Evolutionary conservation across 2,329 filamentous ascomycete genomes (phyloP).

Genomic region (Fusarium euwallaceae): DNA sequence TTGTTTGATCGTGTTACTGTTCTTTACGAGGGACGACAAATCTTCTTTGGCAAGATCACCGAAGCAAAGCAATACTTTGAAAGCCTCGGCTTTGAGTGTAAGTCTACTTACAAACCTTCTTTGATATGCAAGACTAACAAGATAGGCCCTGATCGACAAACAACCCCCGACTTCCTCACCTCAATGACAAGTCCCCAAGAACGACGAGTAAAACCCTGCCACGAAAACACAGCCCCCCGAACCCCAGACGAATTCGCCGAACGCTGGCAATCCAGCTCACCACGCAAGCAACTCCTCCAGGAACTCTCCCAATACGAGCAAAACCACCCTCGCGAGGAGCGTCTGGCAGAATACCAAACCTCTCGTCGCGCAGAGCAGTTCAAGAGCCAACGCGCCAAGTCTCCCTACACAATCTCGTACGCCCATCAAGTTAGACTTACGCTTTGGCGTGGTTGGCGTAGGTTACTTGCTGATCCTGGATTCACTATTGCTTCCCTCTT

Average conservation of each 20-base stretch:
- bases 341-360: constrained; percentile 38
- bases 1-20: constrained; percentile 77
- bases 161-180: constrained; percentile 46
- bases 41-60: constrained; percentile 72
- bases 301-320: constrained; percentile 49
- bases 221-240: constrained; percentile 50
- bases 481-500: constrained; percentile 56
- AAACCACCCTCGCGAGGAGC: constrained; percentile 33
- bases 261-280: constrained; percentile 48
- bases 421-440: constrained; percentile 59
- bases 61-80: constrained; percentile 74
- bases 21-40: constrained; percentile 76
- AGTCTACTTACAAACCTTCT: neutral
- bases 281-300: constrained; percentile 45
- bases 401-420: constrained; percentile 62
- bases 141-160: constrained; percentile 44
- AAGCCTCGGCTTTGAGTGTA: constrained; percentile 49
- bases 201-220: constrained; percentile 50
- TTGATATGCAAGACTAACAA: neutral
- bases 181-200: constrained; percentile 60
- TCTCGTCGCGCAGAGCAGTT: constrained; percentile 44
- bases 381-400: constrained; percentile 57
- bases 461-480: constrained; percentile 56
- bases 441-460: constrained; percentile 55
- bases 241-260: constrained; percentile 55